A percentile compares a stretch with the other conserved stretches of the same genome.
Evolutionary conservation across 345 rosid species (phyloP).

Genomic region (Hibiscus trionum): DNA sequence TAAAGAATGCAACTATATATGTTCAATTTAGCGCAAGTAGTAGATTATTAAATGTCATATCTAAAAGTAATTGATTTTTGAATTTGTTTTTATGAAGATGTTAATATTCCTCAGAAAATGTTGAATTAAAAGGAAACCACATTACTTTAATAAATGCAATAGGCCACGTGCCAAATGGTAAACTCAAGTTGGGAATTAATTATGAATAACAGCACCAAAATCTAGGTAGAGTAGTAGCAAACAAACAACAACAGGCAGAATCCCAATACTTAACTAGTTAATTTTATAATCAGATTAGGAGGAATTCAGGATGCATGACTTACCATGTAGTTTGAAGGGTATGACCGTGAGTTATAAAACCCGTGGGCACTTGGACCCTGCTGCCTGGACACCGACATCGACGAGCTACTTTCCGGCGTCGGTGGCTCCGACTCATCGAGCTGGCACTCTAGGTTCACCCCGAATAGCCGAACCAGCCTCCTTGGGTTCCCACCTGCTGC

Average conservation of each 20-base stretch:
- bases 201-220: constrained; percentile 10
- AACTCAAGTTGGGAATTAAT: constrained; percentile 12
- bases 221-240: background rate
- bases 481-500: constrained; percentile 42
- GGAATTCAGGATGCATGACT: constrained; percentile 4
- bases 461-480: constrained; percentile 68
- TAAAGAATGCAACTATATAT: too few relatives aligned
- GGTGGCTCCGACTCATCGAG: constrained; percentile 49
- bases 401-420: constrained; percentile 47
- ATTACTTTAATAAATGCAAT: background rate
- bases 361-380: constrained; percentile 26
- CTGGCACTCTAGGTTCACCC: constrained; percentile 87
- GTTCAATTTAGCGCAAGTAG: too few relatives aligned
- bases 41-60: too few relatives aligned
- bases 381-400: constrained; percentile 27
- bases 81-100: background rate
- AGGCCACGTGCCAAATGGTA: constrained; percentile 21
- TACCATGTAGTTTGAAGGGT: constrained; percentile 43
- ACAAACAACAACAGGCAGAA: background rate
- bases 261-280: background rate
- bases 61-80: too few relatives aligned
- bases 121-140: background rate
- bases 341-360: constrained; percentile 20
- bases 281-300: background rate
- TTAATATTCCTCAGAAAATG: background rate